Evolutionary conservation across 1,139 yeast genomes (phyloP).

Genomic region (Starmera stellimalicola): DNA sequence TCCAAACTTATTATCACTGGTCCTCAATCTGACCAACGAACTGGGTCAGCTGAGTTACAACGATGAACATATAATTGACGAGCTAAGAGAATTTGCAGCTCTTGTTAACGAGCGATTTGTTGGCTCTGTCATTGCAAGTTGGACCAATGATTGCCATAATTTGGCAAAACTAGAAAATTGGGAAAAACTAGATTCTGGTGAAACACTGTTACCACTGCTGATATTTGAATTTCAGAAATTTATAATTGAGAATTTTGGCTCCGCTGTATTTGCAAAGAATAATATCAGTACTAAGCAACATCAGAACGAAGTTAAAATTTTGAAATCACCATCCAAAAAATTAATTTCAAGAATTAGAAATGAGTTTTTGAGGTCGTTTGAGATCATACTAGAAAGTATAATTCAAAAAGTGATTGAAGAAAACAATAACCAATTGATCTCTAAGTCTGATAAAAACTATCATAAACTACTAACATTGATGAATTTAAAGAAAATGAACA

Average conservation of each 20-base stretch:
- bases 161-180: slow-evolving; percentile 37
- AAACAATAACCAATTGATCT: slow-evolving; percentile 16
- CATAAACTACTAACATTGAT: slow-evolving; percentile 37
- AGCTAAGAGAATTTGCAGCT: slow-evolving; percentile 27
- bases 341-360: slow-evolving; percentile 34
- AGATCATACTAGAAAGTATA: slow-evolving; percentile 38
- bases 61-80: slow-evolving; percentile 24
- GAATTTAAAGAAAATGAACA: slow-evolving; percentile 40
- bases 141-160: slow-evolving; percentile 38
- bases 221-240: slow-evolving; percentile 31
- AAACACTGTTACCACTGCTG: slow-evolving; percentile 39
- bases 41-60: slow-evolving; percentile 34
- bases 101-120: slow-evolving; percentile 32
- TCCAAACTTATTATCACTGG: slow-evolving; percentile 29
- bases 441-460: slow-evolving; percentile 23
- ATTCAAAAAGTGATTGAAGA: slow-evolving; percentile 34
- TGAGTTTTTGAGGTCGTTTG: slow-evolving; percentile 42
- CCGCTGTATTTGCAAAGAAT: slow-evolving; percentile 22
- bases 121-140: slow-evolving; percentile 38
- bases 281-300: slow-evolving; percentile 21
- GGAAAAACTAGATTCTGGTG: slow-evolving; percentile 27
- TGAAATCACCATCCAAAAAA: slow-evolving; percentile 34
- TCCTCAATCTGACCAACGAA: slow-evolving; percentile 31
- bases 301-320: slow-evolving; percentile 26
- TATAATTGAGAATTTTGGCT: slow-evolving; percentile 26